Evolutionary conservation across 352 stramenopile species (phyloP).

Genomic region (Globisporangium megalacanthum): DNA sequence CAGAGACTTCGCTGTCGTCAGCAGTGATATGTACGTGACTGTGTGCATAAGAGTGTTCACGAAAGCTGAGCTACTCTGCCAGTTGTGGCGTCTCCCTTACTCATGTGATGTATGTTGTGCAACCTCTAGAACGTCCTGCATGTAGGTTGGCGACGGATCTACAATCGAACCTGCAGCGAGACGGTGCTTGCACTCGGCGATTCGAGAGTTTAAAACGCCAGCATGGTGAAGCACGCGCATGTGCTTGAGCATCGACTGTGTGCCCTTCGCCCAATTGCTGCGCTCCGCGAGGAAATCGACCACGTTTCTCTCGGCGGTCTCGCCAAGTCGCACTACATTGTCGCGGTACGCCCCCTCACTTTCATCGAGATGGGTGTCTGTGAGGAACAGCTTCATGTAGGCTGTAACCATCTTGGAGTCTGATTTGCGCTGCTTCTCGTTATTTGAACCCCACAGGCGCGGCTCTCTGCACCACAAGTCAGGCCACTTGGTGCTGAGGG

Average conservation of each 20-base stretch:
- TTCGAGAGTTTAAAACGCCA: not conserved
- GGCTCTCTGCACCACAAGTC: not conserved
- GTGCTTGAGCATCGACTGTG: slow-evolving; percentile 6
- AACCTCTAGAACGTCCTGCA: too few species aligned
- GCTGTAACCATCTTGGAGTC: not conserved
- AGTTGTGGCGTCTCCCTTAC: too few species aligned
- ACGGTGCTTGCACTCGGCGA: slow-evolving; percentile 3
- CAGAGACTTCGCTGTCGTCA: too few species aligned
- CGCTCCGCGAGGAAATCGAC: not conserved
- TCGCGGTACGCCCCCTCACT: slow-evolving; percentile 4
- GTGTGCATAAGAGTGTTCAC: too few species aligned
- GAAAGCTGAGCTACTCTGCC: too few species aligned
- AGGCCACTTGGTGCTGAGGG: not conserved
- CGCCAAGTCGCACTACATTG: not conserved
- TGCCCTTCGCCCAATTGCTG: not conserved
- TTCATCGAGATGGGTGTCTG: not conserved
- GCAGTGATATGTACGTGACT: too few species aligned
- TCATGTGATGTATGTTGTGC: too few species aligned
- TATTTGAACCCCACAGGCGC: not conserved
- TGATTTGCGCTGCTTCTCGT: not conserved
- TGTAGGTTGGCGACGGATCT: too few species aligned
- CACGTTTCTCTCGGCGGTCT: not conserved
- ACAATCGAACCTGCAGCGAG: not conserved
- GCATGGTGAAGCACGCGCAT: slow-evolving; percentile 2
- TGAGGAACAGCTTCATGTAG: slow-evolving; percentile 3